These are phyloP conservation scores for Symmetrospora coprosmae DNA, from an alignment of 768 basidiomycete genomes.

Conservation along the genomic window DNA sequence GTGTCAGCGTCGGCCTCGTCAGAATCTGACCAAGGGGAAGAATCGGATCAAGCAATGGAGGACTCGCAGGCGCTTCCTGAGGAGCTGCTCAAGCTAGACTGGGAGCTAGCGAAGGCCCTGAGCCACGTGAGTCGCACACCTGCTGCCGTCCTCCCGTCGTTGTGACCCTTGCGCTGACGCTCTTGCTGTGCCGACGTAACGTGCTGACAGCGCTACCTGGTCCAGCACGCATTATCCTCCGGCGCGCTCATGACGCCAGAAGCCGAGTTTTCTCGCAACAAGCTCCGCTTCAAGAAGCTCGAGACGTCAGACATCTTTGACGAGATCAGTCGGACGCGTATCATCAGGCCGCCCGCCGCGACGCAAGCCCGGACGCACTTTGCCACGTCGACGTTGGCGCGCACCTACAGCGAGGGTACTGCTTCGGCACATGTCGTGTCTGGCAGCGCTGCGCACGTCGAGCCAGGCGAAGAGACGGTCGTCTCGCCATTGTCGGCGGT, in stretches of 20 bases:
- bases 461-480: background rate
- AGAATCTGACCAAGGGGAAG: too few relatives aligned
- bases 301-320: slow-evolving; percentile 10
- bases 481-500: background rate
- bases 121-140: background rate
- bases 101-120: background rate
- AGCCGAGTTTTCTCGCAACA: background rate
- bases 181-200: too few relatives aligned
- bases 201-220: slow-evolving; percentile 1
- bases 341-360: too few relatives aligned
- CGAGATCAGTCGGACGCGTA: slow-evolving; percentile 12
- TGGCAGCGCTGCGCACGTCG: background rate
- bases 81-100: background rate
- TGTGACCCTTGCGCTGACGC: background rate
- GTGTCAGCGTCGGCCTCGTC: too few relatives aligned
- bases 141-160: background rate
- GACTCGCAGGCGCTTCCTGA: too few relatives aligned
- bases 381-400: background rate
- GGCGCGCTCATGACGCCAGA: background rate
- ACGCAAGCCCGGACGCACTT: background rate
- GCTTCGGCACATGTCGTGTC: too few relatives aligned
- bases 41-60: too few relatives aligned
- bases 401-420: too few relatives aligned
- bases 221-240: background rate
- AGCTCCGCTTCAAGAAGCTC: slow-evolving; percentile 12